Base-by-base conservation (phyloP, 208 protist species). In the Crithidia bombi region DNA sequence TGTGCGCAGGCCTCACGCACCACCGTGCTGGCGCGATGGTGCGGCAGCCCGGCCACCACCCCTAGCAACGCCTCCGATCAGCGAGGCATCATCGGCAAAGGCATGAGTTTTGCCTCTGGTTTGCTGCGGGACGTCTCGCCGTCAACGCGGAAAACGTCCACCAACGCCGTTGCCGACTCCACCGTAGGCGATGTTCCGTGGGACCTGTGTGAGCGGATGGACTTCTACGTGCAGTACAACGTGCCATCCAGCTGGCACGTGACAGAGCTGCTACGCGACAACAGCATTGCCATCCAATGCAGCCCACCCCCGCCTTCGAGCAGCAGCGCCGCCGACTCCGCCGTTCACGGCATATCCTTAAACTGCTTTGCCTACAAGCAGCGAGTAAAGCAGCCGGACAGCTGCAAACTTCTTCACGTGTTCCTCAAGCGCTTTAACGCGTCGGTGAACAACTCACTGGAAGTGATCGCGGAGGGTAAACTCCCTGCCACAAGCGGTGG, bases 361-460 rank as follows among this genome's bases (percentile, higher is more conserved):
- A 92, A 90, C 74, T 91, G 83, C 49, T 94, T 92, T 61, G 86
- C 86, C 35, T 94, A 94, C 74, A 89, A 83, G 63, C 83, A 84
- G 61, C 75, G 78, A 25, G 84, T 94, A 14, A 75, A 69, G 51
- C 79, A 92, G 35, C 75, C 84, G 12, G 76, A 91, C 68, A 78
- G 71, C 65, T 77, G 51, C 35, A 85, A 82, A 36, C 69, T 94
- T 15, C 76, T 94, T n/a, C 63, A 79, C 69, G 41, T 85, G 19
- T 94, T 94, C 43, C 72, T 94, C n/a, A 75, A 81, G 59, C 89
- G 86, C 35, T 94, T 94, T 54, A 89, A 90, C 64, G 78, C 81
- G 12, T 94, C 86, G 17, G 89, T 92, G 14, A 77, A 76, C 36
- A 90, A 90, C 75, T 90, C 89, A 6, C 52, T 94, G 26, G 66